Base-by-base conservation (phyloP, 2,329 filamentous ascomycete genomes). In the Venturia pyrina region DNA sequence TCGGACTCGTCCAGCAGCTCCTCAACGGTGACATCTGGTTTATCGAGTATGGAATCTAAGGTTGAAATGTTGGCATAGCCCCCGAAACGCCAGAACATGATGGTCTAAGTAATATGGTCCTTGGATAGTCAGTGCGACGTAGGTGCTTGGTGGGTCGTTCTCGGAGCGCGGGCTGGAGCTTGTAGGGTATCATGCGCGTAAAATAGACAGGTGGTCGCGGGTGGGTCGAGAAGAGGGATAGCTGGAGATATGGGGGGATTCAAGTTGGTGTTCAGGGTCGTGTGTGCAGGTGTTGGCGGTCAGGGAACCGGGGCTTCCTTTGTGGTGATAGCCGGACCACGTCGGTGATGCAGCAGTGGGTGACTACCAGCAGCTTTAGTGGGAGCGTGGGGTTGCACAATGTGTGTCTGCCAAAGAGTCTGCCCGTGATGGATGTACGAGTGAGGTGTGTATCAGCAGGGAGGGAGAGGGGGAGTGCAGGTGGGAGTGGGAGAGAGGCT, bases 61-160 rank as follows among this genome's bases (percentile, higher is more conserved):
- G 93, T 89, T 73, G 93, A 97, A 79, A 96, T 89, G 84, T 91
- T 96, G 83, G 93, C 91, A 84, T 98, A 98, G 75, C 92, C 92
- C 84, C 95, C 93, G 84, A 98, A 99, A 80, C 93, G 89, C 95
- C 95, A 99, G 80, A 99, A 99, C 95, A 99, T 99, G 82, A 78
- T 93, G 87, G 68, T 50, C 64, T 66, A 66, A 32, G 59, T 64
- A 24, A 65, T 62, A 41, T 65, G 34, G 28, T 41, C n/a, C 5
- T 7, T 43, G 41, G 56, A 65, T 32, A 65, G 21, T 56, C 19
- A 46, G 37, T 46, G 37, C 17, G 41, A 40, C 32, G 48, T 43
- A 32, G 61, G 37, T n/a, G 37, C 37, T 37, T 60, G 56, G 56
- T 41, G 56, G 59, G 59, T 43, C 24, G 50, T 62, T 62, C 59